phyloP scores from a whole-genome alignment of 202 grass and related monocot species.

The Saccharum hybrid region DNA sequence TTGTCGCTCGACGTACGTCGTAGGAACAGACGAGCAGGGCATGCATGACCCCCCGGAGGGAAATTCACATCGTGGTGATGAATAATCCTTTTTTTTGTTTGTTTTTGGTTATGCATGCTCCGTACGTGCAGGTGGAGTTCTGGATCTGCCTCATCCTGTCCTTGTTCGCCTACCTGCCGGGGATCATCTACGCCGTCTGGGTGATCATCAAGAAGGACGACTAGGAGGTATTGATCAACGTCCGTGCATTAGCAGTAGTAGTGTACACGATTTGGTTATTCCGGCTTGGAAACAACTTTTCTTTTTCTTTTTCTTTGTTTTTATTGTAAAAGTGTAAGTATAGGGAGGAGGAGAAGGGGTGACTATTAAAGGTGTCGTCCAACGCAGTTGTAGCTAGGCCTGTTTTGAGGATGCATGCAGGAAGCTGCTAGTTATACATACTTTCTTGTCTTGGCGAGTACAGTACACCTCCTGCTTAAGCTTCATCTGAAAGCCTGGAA shows the following conservation, averaged over 20 bases:
- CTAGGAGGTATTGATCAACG: too few relatives aligned
- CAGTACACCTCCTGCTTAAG: too few relatives aligned
- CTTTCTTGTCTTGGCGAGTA: too few relatives aligned
- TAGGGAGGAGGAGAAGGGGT: too few relatives aligned
- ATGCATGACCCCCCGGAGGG: neutral
- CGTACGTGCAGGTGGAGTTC: conserved; percentile 56
- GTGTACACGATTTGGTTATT: too few relatives aligned
- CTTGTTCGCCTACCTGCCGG: conserved; percentile 59
- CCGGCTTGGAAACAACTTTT: too few relatives aligned
- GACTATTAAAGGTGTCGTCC: neutral
- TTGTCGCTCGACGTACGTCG: neutral
- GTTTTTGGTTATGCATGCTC: neutral
- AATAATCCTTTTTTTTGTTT: neutral
- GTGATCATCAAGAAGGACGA: conserved; percentile 47
- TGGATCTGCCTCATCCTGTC: conserved; percentile 74
- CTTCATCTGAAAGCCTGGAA: too few relatives aligned
- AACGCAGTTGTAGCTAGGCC: conserved; percentile 13
- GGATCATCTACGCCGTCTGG: conserved; percentile 74
- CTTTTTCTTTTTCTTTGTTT: too few relatives aligned
- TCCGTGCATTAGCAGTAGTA: too few relatives aligned
- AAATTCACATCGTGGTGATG: neutral
- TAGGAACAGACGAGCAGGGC: neutral
- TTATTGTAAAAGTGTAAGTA: neutral
- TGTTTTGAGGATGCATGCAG: too few relatives aligned
- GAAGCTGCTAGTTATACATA: too few relatives aligned